These are phyloP conservation scores for Quercus phellos DNA, from an alignment of 331 rosid genomes.

Conservation along the genomic window DNA sequence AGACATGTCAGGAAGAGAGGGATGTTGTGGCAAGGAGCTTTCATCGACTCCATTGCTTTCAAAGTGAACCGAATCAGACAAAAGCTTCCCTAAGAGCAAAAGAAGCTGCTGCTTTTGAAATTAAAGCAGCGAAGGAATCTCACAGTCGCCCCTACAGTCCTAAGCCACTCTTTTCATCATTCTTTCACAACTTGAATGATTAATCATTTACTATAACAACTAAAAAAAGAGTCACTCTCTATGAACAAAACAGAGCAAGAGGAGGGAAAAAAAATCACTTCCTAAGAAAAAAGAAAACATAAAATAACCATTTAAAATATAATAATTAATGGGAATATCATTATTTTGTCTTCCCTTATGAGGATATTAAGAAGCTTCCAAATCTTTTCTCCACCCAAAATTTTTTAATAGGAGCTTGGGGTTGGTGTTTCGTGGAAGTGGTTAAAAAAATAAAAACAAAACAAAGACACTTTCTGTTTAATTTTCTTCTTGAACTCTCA, in stretches of 20 bases:
- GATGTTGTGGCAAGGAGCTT: slow-evolving; percentile 36
- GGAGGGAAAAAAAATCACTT: not conserved
- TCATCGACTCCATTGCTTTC: slow-evolving; percentile 69
- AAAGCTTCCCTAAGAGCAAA: slow-evolving; percentile 63
- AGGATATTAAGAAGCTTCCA: slow-evolving; percentile 14
- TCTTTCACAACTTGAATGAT: slow-evolving; percentile 65
- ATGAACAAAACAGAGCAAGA: slow-evolving; percentile 19
- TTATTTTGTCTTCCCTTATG: slow-evolving; percentile 18
- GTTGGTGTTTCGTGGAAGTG: not conserved
- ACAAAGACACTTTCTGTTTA: not conserved
- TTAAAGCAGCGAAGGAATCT: slow-evolving; percentile 79
- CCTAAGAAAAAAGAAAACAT: slow-evolving; percentile 5
- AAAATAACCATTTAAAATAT: slow-evolving; percentile 4
- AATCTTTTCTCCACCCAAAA: slow-evolving; percentile 10
- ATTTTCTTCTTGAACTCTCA: not conserved
- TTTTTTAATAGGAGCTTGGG: not conserved
- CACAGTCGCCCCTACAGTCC: slow-evolving; percentile 44
- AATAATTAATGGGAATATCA: not conserved
- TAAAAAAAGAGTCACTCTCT: slow-evolving; percentile 1
- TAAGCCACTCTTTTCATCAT: slow-evolving; percentile 52
- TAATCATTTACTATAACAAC: slow-evolving; percentile 55
- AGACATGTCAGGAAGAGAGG: slow-evolving; percentile 41
- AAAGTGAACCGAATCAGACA: slow-evolving; percentile 78
- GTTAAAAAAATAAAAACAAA: not conserved
- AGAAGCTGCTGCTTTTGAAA: slow-evolving; percentile 64